Evolutionary conservation across 2,329 filamentous ascomycete genomes (phyloP), one percentile per base, ranked within the genome.

Genomic region (Aspergillus sp.): DNA sequence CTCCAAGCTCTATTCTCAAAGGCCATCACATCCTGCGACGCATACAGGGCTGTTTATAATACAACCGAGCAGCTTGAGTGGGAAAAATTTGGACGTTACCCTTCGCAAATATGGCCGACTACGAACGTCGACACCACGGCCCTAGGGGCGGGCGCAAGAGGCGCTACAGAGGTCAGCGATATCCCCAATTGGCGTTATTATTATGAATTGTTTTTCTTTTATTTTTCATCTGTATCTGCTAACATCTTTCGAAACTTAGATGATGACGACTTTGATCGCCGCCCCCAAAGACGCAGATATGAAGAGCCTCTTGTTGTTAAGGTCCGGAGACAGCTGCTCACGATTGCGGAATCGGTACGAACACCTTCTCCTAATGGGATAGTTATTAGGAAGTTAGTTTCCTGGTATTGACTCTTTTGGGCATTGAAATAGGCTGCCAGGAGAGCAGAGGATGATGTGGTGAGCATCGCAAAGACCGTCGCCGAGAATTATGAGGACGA

Each of bases 401-500:
- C 46, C 51, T 30, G 53, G 40, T 37, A 37, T 8, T 33, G 33
- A 41, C 12, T 5, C 6, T 39, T n/a, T 29, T 28, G 13, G 13
- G 8, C n/a, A 12, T 39, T 13, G n/a, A 27, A 31, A 13, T 51
- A 75, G 57, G 84, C 87, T 45, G 73, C 90, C 58, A 83, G 85
- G 56, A 79, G 82, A 58, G 87, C 86, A 65, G 82, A 90, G 59
- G 88, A 94, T 54, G 88, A 93, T 62, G 82, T 89, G 32, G 75
- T 79, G 45, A 76, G 77, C 40, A 85, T 94, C 57, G 88, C 87
- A 29, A 86, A 84, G 57, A 79, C 85, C 39, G 80, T 95, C 11
- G 78, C 84, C 29, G 88, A 95, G 36, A 86, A 94, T 66, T 86
- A 86, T 62, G 90, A 94, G n/a, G 86, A 94, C 61, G 82, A 85